Base-by-base conservation (phyloP, 768 basidiomycete genomes). In the Phaeotremella fagi region DNA sequence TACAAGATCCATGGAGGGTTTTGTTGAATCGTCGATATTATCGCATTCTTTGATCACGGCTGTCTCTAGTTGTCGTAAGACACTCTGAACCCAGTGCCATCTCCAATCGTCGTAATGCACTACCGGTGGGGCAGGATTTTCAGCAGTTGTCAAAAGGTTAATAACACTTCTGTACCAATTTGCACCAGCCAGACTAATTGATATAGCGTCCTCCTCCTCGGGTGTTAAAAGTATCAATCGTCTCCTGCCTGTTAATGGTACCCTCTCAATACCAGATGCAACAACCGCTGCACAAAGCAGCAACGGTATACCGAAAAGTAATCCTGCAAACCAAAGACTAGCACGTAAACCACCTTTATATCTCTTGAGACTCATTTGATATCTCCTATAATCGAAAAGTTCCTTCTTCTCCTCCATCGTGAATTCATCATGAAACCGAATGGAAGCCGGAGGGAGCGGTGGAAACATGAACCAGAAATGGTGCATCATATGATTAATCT, bases 201-300 rank as follows among this genome's bases (percentile, higher is more conserved):
- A 83, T 36, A 97, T 88, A 26, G 83, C 83, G 48, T 91, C 88
- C 69, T 97, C 91, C 75, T 95, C 91, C 61, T 90, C 87, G 1
- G 91, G 90, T 3, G 89, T 90, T 15, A 95, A 80, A 7, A 92
- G 78, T 55, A 95, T 92, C 61, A 90, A 74, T 48, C 91, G 81
- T 85, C 86, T 88, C 66, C 90, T 54, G 7, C 72, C 72, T 1
- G 68, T 72, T 23, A 68, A 60, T 1, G 72, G 72, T 4, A 69
- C 70, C 38, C 68, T 50, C 50, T 74, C 72, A 20, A 74, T 49
- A 6, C 57, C 64, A n/a, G 55, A 59, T 9, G 65, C n/a, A 48
- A 67, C 68, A 12, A 63, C 64, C 6, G 45, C 56, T 3, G 42
- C 29, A 36, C 71, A 55, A 5, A 70, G 48, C 28, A 70, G 24